phyloP scores from a whole-genome alignment of 2,329 filamentous ascomycete species.

The Blastomyces percursus region DNA sequence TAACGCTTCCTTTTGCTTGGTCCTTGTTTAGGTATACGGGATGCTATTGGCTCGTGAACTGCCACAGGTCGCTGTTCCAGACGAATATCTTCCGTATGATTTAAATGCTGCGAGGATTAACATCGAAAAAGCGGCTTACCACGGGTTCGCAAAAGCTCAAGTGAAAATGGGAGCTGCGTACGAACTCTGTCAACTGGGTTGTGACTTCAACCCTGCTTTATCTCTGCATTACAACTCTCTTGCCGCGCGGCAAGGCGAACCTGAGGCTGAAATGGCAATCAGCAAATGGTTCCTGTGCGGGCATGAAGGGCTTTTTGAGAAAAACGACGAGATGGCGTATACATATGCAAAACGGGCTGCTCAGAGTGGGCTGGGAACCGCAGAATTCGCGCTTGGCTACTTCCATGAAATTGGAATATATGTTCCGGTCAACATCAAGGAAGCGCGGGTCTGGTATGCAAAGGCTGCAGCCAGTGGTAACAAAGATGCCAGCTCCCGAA shows the following conservation, averaged over 20 bases:
- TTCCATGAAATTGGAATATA: slow-evolving; percentile 96
- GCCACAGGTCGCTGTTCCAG: slow-evolving; percentile 77
- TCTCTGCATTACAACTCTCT: slow-evolving; percentile 94
- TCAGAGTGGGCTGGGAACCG: slow-evolving; percentile 67
- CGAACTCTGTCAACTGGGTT: slow-evolving; percentile 85
- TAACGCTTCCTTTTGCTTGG: slow-evolving; percentile 1
- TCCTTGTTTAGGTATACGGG: slow-evolving; percentile 54
- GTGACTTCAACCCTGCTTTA: slow-evolving; percentile 85
- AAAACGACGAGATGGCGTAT: slow-evolving; percentile 91
- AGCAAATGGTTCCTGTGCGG: slow-evolving; percentile 99
- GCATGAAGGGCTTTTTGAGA: slow-evolving; percentile 80
- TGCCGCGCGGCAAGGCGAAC: slow-evolving; percentile 80
- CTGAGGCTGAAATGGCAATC: slow-evolving; percentile 88
- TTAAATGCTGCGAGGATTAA: slow-evolving; percentile 66
- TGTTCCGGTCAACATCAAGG: slow-evolving; percentile 68
- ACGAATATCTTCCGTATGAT: slow-evolving; percentile 58
- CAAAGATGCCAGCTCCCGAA: slow-evolving; percentile 68
- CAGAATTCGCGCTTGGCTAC: slow-evolving; percentile 94
- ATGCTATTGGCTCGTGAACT: slow-evolving; percentile 88
- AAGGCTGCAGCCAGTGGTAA: slow-evolving; percentile 85
- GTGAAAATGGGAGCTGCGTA: slow-evolving; percentile 95
- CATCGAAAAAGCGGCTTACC: slow-evolving; percentile 91
- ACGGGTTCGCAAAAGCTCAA: slow-evolving; percentile 93
- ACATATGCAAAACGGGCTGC: slow-evolving; percentile 84
- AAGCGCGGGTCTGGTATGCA: slow-evolving; percentile 82